Percentiles rank a stretch among this genome's conserved stretches.
These are phyloP conservation scores for Gamsiella multidivaricata DNA, from an alignment of 192 early-diverging fungal genomes.

Conservation along the genomic window DNA sequence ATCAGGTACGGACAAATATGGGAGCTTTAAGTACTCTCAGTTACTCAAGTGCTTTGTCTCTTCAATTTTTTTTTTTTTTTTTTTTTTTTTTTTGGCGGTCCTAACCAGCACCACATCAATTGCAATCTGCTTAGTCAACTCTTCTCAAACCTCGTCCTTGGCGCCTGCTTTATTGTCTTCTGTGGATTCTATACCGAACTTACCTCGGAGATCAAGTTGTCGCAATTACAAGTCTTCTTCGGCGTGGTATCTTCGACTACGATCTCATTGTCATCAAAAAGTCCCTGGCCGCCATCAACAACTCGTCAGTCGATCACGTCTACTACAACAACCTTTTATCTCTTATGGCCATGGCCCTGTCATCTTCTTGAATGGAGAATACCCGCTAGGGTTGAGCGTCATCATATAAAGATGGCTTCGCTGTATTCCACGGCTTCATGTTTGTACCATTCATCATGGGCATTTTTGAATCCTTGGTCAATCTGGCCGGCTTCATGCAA, in stretches of 20 bases:
- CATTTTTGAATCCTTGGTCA: conserved; percentile 70
- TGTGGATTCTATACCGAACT: conserved; percentile 67
- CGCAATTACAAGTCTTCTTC: conserved; percentile 57
- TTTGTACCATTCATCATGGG: conserved; percentile 59
- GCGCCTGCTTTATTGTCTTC: conserved; percentile 61
- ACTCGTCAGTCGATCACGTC: conserved; percentile 66
- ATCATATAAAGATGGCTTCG: conserved; percentile 1
- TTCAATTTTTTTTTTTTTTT: not conserved
- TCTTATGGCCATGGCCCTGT: conserved; percentile 59
- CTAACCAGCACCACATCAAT: too few relatives aligned
- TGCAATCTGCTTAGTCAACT: conserved; percentile 55
- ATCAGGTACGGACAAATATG: conserved; percentile 58
- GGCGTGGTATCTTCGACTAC: conserved; percentile 64
- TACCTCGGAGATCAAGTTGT: conserved; percentile 43
- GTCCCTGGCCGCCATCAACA: conserved; percentile 57
- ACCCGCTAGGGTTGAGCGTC: not conserved
- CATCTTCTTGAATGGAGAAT: conserved; percentile 61
- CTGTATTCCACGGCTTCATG: conserved; percentile 38
- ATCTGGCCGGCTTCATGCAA: conserved; percentile 71
- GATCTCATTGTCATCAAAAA: conserved; percentile 74
- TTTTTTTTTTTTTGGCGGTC: too few relatives aligned
- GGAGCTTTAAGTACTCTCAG: not conserved
- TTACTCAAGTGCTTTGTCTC: not conserved
- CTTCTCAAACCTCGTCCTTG: conserved; percentile 50
- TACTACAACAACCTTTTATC: conserved; percentile 72